A percentile compares a stretch with the other conserved stretches of the same genome.
These are phyloP conservation scores for Penicillium sp. DNA, from an alignment of 2,329 filamentous ascomycete species.

Conservation along the genomic window DNA sequence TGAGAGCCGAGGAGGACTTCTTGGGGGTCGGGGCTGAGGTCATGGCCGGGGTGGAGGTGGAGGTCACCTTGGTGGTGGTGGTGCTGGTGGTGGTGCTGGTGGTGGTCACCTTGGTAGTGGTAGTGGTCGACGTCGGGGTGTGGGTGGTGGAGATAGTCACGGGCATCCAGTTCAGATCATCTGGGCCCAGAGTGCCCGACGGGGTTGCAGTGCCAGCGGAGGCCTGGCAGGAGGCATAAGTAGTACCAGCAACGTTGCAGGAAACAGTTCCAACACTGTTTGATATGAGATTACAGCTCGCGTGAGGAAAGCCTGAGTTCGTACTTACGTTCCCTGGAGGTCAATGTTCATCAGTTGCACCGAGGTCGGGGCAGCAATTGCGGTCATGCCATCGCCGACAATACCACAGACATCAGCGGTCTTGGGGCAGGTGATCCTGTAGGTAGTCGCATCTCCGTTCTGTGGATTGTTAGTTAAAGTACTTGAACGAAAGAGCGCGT, in stretches of 20 bases:
- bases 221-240: conserved; percentile 26
- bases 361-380: conserved; percentile 21
- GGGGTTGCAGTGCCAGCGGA: conserved; percentile 18
- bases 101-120: conserved; percentile 15
- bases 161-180: conserved; percentile 25
- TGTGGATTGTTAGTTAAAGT: conserved; percentile 6
- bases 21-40: conserved; percentile 13
- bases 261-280: conserved; percentile 19
- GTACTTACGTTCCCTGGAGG: conserved; percentile 20
- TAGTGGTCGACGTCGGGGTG: conserved; percentile 19
- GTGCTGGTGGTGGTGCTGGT: conserved; percentile 7
- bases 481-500: not conserved
- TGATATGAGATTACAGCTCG: not conserved
- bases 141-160: conserved; percentile 25
- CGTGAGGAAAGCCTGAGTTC: not conserved
- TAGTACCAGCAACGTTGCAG: conserved; percentile 27
- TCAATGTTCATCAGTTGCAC: conserved; percentile 18
- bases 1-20: conserved; percentile 15
- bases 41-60: conserved; percentile 11
- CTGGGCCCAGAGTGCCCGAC: conserved; percentile 15
- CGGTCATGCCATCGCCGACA: conserved; percentile 21
- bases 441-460: conserved; percentile 25
- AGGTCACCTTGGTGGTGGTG: conserved; percentile 1
- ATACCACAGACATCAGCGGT: conserved; percentile 18
- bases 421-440: conserved; percentile 23